phyloP scores from a whole-genome alignment of 2,329 filamentous ascomycete genomes.

The Colletotrichum zoysiae region DNA sequence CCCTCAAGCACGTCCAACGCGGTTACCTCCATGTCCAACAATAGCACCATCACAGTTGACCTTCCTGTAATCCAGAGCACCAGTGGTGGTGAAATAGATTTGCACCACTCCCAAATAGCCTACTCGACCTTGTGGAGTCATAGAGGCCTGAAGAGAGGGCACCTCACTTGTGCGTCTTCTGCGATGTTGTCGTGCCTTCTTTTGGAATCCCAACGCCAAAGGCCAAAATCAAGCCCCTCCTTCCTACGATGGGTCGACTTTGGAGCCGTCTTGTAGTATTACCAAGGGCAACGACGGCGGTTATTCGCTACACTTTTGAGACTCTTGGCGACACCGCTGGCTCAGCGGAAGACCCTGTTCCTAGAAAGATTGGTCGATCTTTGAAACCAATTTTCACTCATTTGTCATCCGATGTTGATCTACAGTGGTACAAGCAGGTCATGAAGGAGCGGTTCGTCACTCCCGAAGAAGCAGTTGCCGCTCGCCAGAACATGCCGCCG shows the following conservation, averaged over 20 bases:
- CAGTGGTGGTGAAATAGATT: constrained; percentile 35
- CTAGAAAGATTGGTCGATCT: constrained; percentile 18
- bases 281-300: too few species aligned
- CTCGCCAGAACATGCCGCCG: constrained; percentile 14
- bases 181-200: too few species aligned
- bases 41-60: constrained; percentile 12
- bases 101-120: constrained; percentile 20
- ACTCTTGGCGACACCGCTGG: constrained; percentile 28
- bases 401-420: constrained; percentile 29
- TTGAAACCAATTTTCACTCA: constrained; percentile 28
- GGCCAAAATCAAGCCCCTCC: too few species aligned
- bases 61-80: constrained; percentile 23
- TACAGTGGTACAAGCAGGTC: constrained; percentile 36
- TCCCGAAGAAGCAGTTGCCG: constrained; percentile 11
- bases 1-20: neutral
- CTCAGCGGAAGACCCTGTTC: constrained; percentile 26
- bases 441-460: constrained; percentile 27
- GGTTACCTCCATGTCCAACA: neutral
- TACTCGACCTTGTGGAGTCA: constrained; percentile 32
- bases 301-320: constrained; percentile 32
- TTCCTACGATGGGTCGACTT: too few species aligned
- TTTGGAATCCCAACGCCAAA: too few species aligned
- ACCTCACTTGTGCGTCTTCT: too few species aligned
- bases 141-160: too few species aligned
- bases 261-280: too few species aligned